phyloP scores from a whole-genome alignment of 176 grass and related monocot species.

The Panicum miliaceum region DNA sequence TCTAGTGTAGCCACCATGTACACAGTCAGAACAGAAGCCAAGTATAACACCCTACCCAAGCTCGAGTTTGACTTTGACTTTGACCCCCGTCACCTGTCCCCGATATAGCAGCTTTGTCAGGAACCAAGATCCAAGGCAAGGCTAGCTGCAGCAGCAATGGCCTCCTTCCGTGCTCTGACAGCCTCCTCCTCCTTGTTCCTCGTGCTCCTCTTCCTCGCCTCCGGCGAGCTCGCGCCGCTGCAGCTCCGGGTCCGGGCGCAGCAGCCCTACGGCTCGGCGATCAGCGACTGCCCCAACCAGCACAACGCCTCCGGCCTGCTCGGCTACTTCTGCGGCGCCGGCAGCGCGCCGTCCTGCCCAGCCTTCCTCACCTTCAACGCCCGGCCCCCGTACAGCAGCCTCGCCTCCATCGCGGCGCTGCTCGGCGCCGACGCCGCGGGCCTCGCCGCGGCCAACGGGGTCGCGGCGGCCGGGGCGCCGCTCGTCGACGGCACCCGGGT shows the following conservation, averaged over 20 bases:
- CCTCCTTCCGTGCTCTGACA: not conserved
- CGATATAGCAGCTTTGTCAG: not conserved
- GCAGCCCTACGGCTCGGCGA: slow-evolving; percentile 52
- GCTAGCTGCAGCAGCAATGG: slow-evolving; percentile 20
- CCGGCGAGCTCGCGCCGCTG: not conserved
- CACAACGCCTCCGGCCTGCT: slow-evolving; percentile 63
- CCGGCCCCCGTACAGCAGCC: slow-evolving; percentile 6
- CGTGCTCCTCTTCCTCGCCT: slow-evolving; percentile 6
- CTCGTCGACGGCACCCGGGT: slow-evolving; percentile 42
- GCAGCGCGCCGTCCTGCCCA: slow-evolving; percentile 43
- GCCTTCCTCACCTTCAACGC: slow-evolving; percentile 77
- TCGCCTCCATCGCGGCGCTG: slow-evolving; percentile 51
- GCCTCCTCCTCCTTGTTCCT: not conserved
- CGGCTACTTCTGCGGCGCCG: slow-evolving; percentile 64
- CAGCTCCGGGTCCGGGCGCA: slow-evolving; percentile 19
- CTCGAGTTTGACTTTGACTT: not conserved
- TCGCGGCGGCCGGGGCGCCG: not conserved
- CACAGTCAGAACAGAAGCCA: not conserved
- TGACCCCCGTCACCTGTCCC: too few species aligned
- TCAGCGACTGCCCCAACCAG: slow-evolving; percentile 30
- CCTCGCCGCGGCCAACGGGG: slow-evolving; percentile 25
- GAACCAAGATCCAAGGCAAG: not conserved
- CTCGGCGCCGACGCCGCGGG: slow-evolving; percentile 39
- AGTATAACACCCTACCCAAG: not conserved
- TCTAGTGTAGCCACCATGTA: not conserved